Base-by-base conservation (phyloP, 2,329 filamentous ascomycete genomes). In the Neurospora sp. region DNA sequence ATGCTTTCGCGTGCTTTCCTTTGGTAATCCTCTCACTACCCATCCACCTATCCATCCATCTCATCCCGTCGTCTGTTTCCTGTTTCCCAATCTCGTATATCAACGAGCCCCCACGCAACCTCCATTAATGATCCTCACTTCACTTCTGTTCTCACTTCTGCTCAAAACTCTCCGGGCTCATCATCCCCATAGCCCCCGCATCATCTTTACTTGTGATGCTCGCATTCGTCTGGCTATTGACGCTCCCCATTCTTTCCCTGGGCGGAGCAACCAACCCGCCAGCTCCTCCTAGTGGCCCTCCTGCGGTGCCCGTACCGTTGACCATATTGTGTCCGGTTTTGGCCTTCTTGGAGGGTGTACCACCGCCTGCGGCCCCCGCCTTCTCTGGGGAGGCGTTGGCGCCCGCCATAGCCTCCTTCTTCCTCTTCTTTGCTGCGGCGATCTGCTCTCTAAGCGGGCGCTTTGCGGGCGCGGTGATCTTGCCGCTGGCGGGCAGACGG, bases 361-460 rank as follows among this genome's bases (percentile, higher is more conserved):
- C 68, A 37, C 67, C 28, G 28, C 28, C 71, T 2, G 4, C 46
- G 4, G 46, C 19, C 19, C 46, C 46, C 1, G 46, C 46, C 73
- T 79, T 80, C 46, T 79, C 79, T 8, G 77, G 73, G 4, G 75
- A 74, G 4, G 80, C 78, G 69, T 79, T 82, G 38, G 80, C 75
- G 4, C 79, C 75, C 6, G 76, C 76, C 70, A 81, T 82, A 1
- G 46, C 46, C 46, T 57, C 81, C 83, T 95, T 95, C 82, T 94
- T 92, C 82, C 92, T 94, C 82, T 95, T 96, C 83, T 94, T 94
- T 70, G 92, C 91, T 74, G 93, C 87, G 39, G 92, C 91, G 69
- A 93, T 89, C 78, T 94, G 92, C 78, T 96, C 92, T 77, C 91
- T 90, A 28, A 92, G 87, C 39, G 92, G 92, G 8, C 92, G 85